Conservation (phyloP, 768 basidiomycete species). For the Tylopilus vinaceipallidus region DNA sequence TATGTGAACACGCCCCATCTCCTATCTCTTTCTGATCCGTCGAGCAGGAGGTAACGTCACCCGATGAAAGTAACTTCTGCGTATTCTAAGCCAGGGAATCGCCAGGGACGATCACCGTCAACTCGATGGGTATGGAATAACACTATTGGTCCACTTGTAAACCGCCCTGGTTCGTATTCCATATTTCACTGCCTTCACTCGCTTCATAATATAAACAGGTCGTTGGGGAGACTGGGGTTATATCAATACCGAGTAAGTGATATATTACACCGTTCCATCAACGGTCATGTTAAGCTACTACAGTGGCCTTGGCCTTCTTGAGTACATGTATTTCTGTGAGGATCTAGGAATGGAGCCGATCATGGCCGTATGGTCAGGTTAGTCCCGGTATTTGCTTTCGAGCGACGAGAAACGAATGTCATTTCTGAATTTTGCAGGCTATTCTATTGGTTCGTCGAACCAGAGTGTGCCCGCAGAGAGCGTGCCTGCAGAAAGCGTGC, state of each 20-base stretch:
- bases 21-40: slow-evolving; percentile 21
- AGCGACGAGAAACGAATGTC: not conserved
- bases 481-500: slow-evolving; percentile 39
- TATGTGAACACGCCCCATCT: slow-evolving; percentile 20
- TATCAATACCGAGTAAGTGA: slow-evolving; percentile 51
- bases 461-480: no score
- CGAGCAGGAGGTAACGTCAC: slow-evolving; percentile 38
- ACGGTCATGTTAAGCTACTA: not conserved
- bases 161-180: slow-evolving; percentile 38
- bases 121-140: slow-evolving; percentile 65
- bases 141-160: slow-evolving; percentile 50
- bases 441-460: slow-evolving; percentile 47
- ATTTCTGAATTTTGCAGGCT: slow-evolving; percentile 33
- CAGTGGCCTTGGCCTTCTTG: slow-evolving; percentile 53
- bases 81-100: not conserved
- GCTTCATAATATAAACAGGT: slow-evolving; percentile 27
- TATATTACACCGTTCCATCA: not conserved
- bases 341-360: slow-evolving; percentile 54
- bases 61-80: not conserved
- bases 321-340: slow-evolving; percentile 55
- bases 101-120: slow-evolving; percentile 48
- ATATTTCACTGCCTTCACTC: not conserved
- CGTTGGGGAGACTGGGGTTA: slow-evolving; percentile 59
- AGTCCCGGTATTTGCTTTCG: slow-evolving; percentile 3
- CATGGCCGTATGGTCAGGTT: slow-evolving; percentile 59